Percentiles rank a stretch among this genome's conserved stretches.
Evolutionary conservation across 2,329 filamentous ascomycete species (phyloP).

Genomic region (Fusarium beomiforme): DNA sequence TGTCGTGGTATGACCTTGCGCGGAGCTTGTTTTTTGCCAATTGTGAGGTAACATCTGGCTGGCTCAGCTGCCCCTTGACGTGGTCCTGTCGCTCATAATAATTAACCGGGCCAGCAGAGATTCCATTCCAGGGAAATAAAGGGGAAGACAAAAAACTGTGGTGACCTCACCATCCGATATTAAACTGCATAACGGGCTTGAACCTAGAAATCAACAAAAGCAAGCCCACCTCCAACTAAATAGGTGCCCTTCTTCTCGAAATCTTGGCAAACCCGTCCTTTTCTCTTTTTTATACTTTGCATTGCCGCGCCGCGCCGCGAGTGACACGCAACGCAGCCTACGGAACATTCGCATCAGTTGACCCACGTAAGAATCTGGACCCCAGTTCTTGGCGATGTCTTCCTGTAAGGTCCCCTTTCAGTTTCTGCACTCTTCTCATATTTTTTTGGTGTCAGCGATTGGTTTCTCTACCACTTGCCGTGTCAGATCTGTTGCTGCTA

Average conservation of each 20-base stretch:
- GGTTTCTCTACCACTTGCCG: neutral
- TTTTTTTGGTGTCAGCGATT: neutral
- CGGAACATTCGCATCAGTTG: neutral
- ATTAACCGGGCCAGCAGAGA: neutral
- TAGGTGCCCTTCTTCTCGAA: constrained; percentile 8
- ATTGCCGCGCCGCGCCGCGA: constrained; percentile 17
- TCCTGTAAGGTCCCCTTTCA: constrained; percentile 32
- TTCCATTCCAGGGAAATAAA: constrained; percentile 26
- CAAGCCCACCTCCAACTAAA: constrained; percentile 7
- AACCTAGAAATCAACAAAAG: constrained; percentile 19
- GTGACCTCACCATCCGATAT: constrained; percentile 25
- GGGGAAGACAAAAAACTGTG: neutral
- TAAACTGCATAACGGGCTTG: neutral
- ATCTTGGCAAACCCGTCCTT: constrained; percentile 18
- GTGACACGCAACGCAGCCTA: constrained; percentile 8
- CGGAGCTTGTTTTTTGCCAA: neutral
- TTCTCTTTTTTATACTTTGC: constrained; percentile 3
- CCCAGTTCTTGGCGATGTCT: constrained; percentile 37
- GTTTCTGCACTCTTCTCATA: constrained; percentile 11
- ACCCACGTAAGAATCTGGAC: constrained; percentile 18
- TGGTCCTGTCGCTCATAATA: constrained; percentile 1
- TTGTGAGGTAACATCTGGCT: neutral
- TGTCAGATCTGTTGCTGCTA: neutral
- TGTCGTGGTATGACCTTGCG: neutral
- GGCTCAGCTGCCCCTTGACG: constrained; percentile 12